Base-by-base conservation (phyloP, 148 eudicot genomes). In the Diospyros lotus region DNA sequence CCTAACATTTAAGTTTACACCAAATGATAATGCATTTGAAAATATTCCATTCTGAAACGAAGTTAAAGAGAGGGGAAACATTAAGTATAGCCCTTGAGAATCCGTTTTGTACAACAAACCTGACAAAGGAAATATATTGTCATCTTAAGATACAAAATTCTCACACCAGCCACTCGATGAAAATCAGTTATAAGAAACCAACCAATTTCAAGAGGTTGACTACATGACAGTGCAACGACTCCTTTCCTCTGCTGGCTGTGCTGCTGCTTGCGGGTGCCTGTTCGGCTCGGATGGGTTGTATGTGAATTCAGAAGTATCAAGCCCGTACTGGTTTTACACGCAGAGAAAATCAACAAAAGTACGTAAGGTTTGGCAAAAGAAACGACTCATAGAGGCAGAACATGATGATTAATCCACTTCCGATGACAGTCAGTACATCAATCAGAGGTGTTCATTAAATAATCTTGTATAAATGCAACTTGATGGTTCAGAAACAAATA, bases 291-390 rank as follows among this genome's bases (percentile, higher is more conserved):
- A 84, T 2, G 98, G 98, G 77, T 90, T 89, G 86, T 95, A 95
- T 39, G 99, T 90, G 80, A 95, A 95, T 83, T 90, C 96, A 4
- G 97, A 81, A 3, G 99, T 95, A 78, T 95, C 91, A 66, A 95
- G 97, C 73, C 97, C 97, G 68, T 95, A 95, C 99, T 95, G 84
- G 73, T 64, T 69, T 48, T 18, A n/a, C 43, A 53, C 48, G 45
- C n/a, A 68, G 56, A 63, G 66, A 64, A 55, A 42, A 43, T 60
- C 54, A 38, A 74, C 63, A 75, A 10, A 10, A n/a, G 11, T 18
- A 14, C 28, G 11, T 12, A 4, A 48, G 53, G 7, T 7, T 13
- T 8, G 14, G 68, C 1, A 13, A 1, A 13, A 64, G 2, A 13
- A 41, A 2, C 9, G 0, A 40, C 5, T 9, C 44, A 5, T 0